A percentile compares a stretch with the other conserved stretches of the same genome.
phyloP scores from a whole-genome alignment of 495 filamentous ascomycete genomes.

The Physcia stellaris region DNA sequence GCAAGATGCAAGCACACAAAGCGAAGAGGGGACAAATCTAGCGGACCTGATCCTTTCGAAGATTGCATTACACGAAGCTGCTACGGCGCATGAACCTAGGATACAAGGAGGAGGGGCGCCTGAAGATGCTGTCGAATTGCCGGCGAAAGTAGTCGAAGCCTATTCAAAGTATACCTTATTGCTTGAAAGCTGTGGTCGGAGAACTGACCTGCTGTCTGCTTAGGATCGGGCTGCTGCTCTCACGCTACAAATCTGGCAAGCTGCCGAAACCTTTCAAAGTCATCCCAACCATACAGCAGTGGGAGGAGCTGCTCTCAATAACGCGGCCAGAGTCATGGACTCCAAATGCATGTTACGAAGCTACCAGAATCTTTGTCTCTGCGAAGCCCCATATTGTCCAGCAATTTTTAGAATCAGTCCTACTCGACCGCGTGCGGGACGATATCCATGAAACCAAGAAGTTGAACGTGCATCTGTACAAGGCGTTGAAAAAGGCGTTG shows the following conservation, averaged over 20 bases:
- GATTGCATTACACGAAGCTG: slow-evolving; percentile 83
- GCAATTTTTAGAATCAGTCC: slow-evolving; percentile 62
- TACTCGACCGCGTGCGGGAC: slow-evolving; percentile 79
- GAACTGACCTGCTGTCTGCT: slow-evolving; percentile 5
- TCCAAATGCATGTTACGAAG: slow-evolving; percentile 71
- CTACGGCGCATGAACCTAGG: slow-evolving; percentile 28
- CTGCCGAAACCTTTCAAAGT: slow-evolving; percentile 97
- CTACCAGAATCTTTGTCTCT: slow-evolving; percentile 79
- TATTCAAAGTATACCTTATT: slow-evolving; percentile 58
- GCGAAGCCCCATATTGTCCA: slow-evolving; percentile 63
- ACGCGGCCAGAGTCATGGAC: slow-evolving; percentile 80
- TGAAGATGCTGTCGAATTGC: slow-evolving; percentile 74
- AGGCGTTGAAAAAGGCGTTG: slow-evolving; percentile 76
- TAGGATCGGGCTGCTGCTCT: slow-evolving; percentile 76
- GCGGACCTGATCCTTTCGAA: slow-evolving; percentile 86
- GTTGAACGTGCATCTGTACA: slow-evolving; percentile 89
- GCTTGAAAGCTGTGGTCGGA: neutral
- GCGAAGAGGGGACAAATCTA: slow-evolving; percentile 57
- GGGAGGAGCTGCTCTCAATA: slow-evolving; percentile 73
- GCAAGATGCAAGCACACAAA: slow-evolving; percentile 26
- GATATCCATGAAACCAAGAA: slow-evolving; percentile 81
- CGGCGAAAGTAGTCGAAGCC: slow-evolving; percentile 84
- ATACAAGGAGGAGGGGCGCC: slow-evolving; percentile 36
- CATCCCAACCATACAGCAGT: slow-evolving; percentile 77
- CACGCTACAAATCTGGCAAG: slow-evolving; percentile 85